These are phyloP conservation scores for Amanita pallidorosea DNA, from an alignment of 768 basidiomycete genomes.

Conservation along the genomic window DNA sequence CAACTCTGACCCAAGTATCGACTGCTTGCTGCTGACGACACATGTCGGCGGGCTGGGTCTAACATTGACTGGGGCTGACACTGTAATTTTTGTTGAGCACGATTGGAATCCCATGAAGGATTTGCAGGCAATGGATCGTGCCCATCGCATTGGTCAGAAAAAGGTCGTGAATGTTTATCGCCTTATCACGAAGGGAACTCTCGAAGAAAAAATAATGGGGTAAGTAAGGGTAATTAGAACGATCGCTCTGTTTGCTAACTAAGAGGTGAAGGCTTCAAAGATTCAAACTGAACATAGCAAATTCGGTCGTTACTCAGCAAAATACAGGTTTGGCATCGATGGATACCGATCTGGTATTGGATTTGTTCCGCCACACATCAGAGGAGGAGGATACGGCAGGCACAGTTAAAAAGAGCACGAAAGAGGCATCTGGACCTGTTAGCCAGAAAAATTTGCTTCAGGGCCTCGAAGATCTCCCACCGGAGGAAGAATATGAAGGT, in stretches of 20 bases:
- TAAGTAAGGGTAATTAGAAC: constrained; percentile 39
- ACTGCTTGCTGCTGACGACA: constrained; percentile 90
- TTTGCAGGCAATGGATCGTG: constrained; percentile 97
- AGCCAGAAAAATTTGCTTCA: constrained; percentile 79
- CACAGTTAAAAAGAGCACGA: constrained; percentile 43
- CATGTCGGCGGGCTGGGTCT: constrained; percentile 95
- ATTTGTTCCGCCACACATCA: constrained; percentile 78
- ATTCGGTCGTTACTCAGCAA: constrained; percentile 94
- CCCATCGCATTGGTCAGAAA: constrained; percentile 97
- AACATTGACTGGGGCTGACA: constrained; percentile 96
- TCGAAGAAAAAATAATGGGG: constrained; percentile 99
- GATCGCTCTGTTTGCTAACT: constrained; percentile 5
- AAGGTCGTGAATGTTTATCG: constrained; percentile 99
- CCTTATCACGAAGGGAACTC: constrained; percentile 89
- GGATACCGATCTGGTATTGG: constrained; percentile 95
- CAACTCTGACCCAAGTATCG: constrained; percentile 95
- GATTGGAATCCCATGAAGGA: constrained; percentile 99
- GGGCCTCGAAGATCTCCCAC: constrained; percentile 84
- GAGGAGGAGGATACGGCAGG: constrained; percentile 61
- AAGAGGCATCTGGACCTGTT: constrained; percentile 43
- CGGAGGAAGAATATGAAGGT: constrained; percentile 87
- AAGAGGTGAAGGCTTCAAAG: constrained; percentile 66
- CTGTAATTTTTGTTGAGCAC: constrained; percentile 98
- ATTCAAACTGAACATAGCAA: constrained; percentile 97
- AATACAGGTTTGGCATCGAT: constrained; percentile 90